phyloP scores from a whole-genome alignment of 2,329 filamentous ascomycete genomes.

The Pezicula rhizophila region DNA sequence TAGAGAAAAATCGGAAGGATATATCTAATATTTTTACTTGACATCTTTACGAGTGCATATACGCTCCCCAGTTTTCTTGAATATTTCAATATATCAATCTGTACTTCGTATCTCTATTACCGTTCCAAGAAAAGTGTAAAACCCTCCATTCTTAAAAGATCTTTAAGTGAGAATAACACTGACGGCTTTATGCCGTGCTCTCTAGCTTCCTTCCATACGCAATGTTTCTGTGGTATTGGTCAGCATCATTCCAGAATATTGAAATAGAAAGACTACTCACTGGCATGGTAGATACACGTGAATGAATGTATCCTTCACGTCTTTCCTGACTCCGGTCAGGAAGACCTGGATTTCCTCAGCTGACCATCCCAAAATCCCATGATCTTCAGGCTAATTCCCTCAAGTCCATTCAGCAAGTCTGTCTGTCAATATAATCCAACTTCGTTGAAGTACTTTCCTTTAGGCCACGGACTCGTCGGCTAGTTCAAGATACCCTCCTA shows the following conservation, averaged over 20 bases:
- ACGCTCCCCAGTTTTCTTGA: too few species aligned
- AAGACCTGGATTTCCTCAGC: slow-evolving; percentile 24
- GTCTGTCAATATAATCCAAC: slow-evolving; percentile 16
- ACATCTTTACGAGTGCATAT: too few species aligned
- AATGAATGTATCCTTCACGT: slow-evolving; percentile 8
- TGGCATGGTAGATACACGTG: slow-evolving; percentile 10
- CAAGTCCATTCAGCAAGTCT: slow-evolving; percentile 14
- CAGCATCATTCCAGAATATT: neutral
- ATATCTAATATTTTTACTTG: too few species aligned
- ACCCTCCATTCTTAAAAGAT: too few species aligned
- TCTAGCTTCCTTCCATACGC: slow-evolving; percentile 4
- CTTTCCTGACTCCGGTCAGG: slow-evolving; percentile 6
- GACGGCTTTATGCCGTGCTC: neutral
- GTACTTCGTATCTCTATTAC: too few species aligned
- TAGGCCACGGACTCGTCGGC: slow-evolving; percentile 21
- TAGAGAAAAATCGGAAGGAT: too few species aligned
- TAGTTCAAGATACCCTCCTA: slow-evolving; percentile 3
- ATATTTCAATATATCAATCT: too few species aligned
- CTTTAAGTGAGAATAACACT: too few species aligned
- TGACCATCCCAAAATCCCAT: slow-evolving; percentile 19
- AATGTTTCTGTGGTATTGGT: neutral
- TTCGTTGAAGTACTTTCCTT: slow-evolving; percentile 20
- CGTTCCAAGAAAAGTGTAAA: too few species aligned
- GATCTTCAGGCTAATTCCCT: slow-evolving; percentile 11
- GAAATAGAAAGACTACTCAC: neutral